Evolutionary conservation across 139 green algal genomes (phyloP).

Genomic region (Tetradesmus lagerheimii): DNA sequence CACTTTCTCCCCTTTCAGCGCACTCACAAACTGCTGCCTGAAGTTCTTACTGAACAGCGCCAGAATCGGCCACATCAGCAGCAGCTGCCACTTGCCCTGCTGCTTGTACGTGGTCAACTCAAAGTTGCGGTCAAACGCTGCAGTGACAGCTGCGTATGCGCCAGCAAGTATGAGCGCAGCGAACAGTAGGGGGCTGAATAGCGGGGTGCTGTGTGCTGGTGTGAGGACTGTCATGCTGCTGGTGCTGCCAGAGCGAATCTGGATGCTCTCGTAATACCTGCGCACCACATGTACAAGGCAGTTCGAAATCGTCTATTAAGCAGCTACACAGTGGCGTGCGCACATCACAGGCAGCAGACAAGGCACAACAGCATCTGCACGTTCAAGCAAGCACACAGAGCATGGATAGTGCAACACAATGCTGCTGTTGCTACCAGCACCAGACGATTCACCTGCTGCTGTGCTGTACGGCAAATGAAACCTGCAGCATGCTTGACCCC

Average conservation of each 20-base stretch:
- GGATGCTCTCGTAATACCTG: conserved; percentile 66
- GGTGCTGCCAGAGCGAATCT: conserved; percentile 51
- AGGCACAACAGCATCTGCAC: too few relatives aligned
- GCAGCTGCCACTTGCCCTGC: conserved; percentile 49
- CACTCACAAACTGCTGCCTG: conserved; percentile 54
- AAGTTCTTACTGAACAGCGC: conserved; percentile 45
- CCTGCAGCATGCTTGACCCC: too few relatives aligned
- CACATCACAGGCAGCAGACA: too few relatives aligned
- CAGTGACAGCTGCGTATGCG: conserved; percentile 50
- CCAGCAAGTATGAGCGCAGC: conserved; percentile 37
- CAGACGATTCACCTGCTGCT: too few relatives aligned
- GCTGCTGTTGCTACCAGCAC: too few relatives aligned
- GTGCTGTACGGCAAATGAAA: too few relatives aligned
- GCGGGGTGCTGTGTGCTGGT: conserved; percentile 8
- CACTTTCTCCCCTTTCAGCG: conserved; percentile 48
- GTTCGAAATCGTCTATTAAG: too few relatives aligned
- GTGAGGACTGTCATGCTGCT: not conserved
- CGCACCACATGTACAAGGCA: conserved; percentile 9
- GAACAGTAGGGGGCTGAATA: conserved; percentile 37
- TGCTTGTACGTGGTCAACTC: conserved; percentile 55
- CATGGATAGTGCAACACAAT: too few relatives aligned
- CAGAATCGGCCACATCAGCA: conserved; percentile 59
- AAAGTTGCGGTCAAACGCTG: conserved; percentile 57
- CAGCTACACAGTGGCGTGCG: too few relatives aligned
- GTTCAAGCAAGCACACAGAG: too few relatives aligned